Base-by-base conservation (phyloP, 768 basidiomycete species). In the Boletus tomentosulus region DNA sequence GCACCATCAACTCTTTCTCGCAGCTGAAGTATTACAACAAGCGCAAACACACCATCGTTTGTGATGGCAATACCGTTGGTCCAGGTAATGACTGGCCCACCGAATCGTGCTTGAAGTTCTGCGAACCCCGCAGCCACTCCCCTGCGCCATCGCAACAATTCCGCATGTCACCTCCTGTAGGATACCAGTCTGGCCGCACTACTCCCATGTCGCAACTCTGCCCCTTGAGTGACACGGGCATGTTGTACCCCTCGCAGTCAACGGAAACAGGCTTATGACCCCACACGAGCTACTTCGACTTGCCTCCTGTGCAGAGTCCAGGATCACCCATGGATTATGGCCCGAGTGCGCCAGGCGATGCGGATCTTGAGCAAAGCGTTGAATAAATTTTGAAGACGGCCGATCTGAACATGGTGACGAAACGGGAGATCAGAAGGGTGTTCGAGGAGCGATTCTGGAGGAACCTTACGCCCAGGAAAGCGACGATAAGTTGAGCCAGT, bases 21-120 rank as follows among this genome's bases (percentile, higher is more conserved):
- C 83, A 89, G 68, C 78, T 96, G 72, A 95, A 92, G 71, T 99
- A 98, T 63, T 96, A 99, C 64, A 96, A 99, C 76, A 99, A 98
- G 73, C 89, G 96, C 35, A 98, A 98, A 72, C 76, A 98, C 9
- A 76, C 98, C 30, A 80, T 96, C 57, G 76, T 98, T 74, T 98
- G 95, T 66, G 95, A 98, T 70, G 96, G 96, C 62, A 98, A 93
- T 81, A 97, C 98, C 58, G 91, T 98, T 55, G 96, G 96, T 63
- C 89, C 89, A 4, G 94, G 96, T 6, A 98, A 98, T 71, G 94
- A 98, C 71, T 82, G 92, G 24, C 91, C 95, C 6, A 98, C 96
- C 0, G 92, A 46, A 97, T 98, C 57, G 96, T 96, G 15, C 79
- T 98, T 46, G 96, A 98, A 68, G 0, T 82, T 80, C 62, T 95